These are phyloP conservation scores for Solanum chmielewskii DNA, from an alignment of 257 asterid species.

Conservation along the genomic window DNA sequence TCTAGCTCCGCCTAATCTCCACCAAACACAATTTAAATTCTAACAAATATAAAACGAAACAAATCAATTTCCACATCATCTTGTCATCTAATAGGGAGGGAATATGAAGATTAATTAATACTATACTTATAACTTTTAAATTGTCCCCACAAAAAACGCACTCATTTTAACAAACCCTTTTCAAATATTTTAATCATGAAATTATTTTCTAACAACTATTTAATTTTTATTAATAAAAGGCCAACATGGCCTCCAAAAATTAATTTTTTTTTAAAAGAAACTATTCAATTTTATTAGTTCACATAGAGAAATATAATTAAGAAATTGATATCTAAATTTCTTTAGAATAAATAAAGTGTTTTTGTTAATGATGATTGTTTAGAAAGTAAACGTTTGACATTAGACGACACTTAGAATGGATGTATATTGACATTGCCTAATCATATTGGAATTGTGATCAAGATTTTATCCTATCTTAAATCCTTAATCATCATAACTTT, in stretches of 20 bases:
- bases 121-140: background rate
- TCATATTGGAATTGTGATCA: background rate
- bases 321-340: too few relatives aligned
- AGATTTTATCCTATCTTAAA: background rate
- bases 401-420: background rate
- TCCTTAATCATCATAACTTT: background rate
- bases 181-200: background rate
- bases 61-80: background rate
- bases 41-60: background rate
- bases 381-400: background rate
- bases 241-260: too few relatives aligned
- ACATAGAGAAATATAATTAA: background rate
- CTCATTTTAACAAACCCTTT: background rate
- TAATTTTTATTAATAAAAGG: too few relatives aligned
- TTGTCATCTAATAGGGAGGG: background rate
- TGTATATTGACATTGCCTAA: background rate
- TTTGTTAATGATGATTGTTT: background rate
- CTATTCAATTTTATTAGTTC: background rate
- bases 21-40: background rate
- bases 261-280: too few relatives aligned
- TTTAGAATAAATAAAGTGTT: background rate
- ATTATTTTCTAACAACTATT: background rate
- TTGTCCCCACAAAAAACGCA: background rate
- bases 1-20: too few relatives aligned
- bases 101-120: background rate